Evolutionary conservation across 768 basidiomycete genomes (phyloP).

Genomic region (Tulasnella sp.): DNA sequence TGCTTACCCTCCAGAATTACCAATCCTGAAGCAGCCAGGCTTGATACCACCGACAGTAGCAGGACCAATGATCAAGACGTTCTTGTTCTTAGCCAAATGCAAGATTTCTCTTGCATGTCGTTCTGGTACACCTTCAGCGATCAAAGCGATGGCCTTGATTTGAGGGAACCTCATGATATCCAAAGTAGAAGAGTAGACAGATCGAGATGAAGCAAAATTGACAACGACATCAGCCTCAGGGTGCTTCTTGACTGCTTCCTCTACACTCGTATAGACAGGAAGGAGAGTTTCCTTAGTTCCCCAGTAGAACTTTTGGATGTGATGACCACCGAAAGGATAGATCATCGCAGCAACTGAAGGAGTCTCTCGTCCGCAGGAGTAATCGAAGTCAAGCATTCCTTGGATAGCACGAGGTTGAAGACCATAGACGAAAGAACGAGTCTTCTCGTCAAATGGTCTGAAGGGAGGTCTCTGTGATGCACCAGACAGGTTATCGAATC

Average conservation of each 20-base stretch:
- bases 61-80: slow-evolving; percentile 87
- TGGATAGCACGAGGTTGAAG: slow-evolving; percentile 99
- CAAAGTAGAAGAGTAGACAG: slow-evolving; percentile 87
- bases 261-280: slow-evolving; percentile 87
- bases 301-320: slow-evolving; percentile 99
- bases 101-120: slow-evolving; percentile 93
- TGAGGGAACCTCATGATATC: slow-evolving; percentile 69
- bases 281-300: slow-evolving; percentile 97
- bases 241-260: slow-evolving; percentile 88
- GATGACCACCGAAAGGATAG: slow-evolving; percentile 98
- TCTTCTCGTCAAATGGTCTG: slow-evolving; percentile 83
- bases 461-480: slow-evolving; percentile 48
- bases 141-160: slow-evolving; percentile 72
- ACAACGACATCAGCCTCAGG: slow-evolving; percentile 94
- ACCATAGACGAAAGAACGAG: slow-evolving; percentile 96
- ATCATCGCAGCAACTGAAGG: slow-evolving; percentile 99
- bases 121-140: slow-evolving; percentile 98
- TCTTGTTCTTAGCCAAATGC: slow-evolving; percentile 71
- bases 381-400: slow-evolving; percentile 98
- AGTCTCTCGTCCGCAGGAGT: slow-evolving; percentile 80
- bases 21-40: slow-evolving; percentile 98
- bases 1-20: slow-evolving; percentile 89
- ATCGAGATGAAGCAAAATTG: slow-evolving; percentile 92
- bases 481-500: slow-evolving; percentile 48
- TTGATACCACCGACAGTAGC: slow-evolving; percentile 99